Conservation (phyloP, 1,284 basidiomycete genomes). For the Trametes pubescens region DNA sequence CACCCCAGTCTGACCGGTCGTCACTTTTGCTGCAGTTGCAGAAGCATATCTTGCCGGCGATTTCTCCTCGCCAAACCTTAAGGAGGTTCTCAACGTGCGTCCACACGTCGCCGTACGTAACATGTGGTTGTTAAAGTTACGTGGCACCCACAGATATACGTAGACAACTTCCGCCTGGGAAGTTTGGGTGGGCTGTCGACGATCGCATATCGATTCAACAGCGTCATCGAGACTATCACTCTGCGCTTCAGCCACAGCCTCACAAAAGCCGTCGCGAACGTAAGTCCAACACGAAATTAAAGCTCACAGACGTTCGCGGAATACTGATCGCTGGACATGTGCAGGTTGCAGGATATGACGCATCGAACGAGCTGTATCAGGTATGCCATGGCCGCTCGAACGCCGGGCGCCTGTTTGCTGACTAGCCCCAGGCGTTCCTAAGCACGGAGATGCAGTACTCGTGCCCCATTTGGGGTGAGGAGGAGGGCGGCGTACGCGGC, state of each 20-base stretch:
- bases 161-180: constrained; percentile 67
- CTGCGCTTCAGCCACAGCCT: constrained; percentile 39
- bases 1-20: neutral
- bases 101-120: neutral
- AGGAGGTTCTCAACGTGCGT: constrained; percentile 73
- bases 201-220: constrained; percentile 50
- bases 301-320: neutral
- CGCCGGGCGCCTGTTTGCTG: neutral
- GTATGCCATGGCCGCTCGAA: neutral
- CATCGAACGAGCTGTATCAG: neutral
- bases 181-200: constrained; percentile 42
- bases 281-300: constrained; percentile 3
- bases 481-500: constrained; percentile 72
- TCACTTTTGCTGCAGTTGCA: constrained; percentile 58
- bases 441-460: constrained; percentile 91
- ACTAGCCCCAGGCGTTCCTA: constrained; percentile 65
- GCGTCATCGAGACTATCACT: constrained; percentile 54
- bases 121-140: neutral
- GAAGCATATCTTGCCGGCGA: constrained; percentile 88
- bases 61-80: constrained; percentile 73
- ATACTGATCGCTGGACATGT: neutral
- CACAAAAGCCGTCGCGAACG: constrained; percentile 48
- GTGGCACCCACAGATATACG: constrained; percentile 65
- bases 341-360: neutral
- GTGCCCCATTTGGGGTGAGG: constrained; percentile 77